Percentiles rank a stretch among this genome's conserved stretches.
These are phyloP conservation scores for Chlorella sp. DNA, from an alignment of 139 green algal genomes.

Conservation along the genomic window DNA sequence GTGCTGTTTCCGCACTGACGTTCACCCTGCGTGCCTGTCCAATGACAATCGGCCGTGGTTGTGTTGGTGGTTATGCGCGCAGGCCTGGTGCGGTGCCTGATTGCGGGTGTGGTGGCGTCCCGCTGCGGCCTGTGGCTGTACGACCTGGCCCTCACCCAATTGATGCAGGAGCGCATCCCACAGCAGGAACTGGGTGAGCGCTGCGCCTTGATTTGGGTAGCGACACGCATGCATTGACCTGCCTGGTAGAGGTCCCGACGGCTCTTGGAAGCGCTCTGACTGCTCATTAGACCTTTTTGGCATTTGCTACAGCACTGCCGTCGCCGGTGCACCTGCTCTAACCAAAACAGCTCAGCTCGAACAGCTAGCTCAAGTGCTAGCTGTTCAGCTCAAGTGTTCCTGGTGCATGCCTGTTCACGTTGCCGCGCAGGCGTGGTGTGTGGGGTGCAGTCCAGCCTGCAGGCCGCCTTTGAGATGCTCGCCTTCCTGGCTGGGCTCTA, in stretches of 20 bases:
- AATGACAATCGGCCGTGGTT: background rate
- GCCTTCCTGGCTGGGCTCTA: conserved; percentile 50
- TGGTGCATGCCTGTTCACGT: background rate
- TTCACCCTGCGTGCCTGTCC: no score
- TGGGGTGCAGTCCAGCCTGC: conserved; percentile 70
- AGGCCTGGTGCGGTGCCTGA: conserved; percentile 33
- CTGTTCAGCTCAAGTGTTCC: background rate
- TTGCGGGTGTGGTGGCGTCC: conserved; percentile 57
- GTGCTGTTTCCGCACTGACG: no score
- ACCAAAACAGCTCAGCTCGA: background rate
- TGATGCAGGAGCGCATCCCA: conserved; percentile 64
- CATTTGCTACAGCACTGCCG: no score
- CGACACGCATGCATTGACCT: no score
- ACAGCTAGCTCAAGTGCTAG: background rate
- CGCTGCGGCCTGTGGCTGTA: conserved; percentile 77
- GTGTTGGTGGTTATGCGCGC: background rate
- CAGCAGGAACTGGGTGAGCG: conserved; percentile 40
- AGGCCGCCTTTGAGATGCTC: conserved; percentile 57
- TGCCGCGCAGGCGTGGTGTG: conserved; percentile 45
- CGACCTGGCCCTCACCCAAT: conserved; percentile 72
- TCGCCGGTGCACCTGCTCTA: background rate
- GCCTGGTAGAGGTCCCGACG: no score
- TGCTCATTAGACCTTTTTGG: no score
- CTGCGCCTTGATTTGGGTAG: background rate
- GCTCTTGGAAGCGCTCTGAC: no score